A percentile compares a stretch with the other conserved stretches of the same genome.
These are phyloP conservation scores for Flaveria sonorensis DNA, from an alignment of 129 eudicot genomes.

Conservation along the genomic window DNA sequence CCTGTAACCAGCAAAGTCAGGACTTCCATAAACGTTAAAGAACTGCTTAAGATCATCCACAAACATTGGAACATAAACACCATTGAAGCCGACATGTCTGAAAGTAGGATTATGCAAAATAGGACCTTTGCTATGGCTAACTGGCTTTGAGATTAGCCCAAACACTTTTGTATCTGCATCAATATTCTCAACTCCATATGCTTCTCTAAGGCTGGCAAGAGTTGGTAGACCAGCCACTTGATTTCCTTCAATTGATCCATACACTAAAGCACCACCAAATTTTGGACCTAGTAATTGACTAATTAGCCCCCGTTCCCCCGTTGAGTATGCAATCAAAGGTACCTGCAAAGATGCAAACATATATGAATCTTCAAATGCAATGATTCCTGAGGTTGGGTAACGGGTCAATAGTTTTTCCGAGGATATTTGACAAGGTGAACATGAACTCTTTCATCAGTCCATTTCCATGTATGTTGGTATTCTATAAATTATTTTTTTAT, in stretches of 20 bases:
- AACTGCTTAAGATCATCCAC: constrained; percentile 77
- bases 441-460: no score
- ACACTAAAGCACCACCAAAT: constrained; percentile 65
- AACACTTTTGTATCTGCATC: constrained; percentile 64
- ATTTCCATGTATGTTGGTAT: no score
- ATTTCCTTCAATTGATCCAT: constrained; percentile 63
- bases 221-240: constrained; percentile 62
- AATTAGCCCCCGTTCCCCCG: constrained; percentile 81
- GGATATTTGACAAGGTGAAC: no score
- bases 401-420: neutral
- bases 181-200: constrained; percentile 51
- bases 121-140: constrained; percentile 89
- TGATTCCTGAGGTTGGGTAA: neutral
- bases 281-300: constrained; percentile 74
- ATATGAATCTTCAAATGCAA: neutral
- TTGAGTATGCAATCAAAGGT: constrained; percentile 66
- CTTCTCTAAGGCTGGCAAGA: constrained; percentile 53
- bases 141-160: constrained; percentile 82
- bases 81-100: constrained; percentile 71
- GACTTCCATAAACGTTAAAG: constrained; percentile 58
- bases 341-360: constrained; percentile 44
- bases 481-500: no score
- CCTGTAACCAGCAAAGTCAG: constrained; percentile 92
- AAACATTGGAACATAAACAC: constrained; percentile 74
- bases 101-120: constrained; percentile 76